These are phyloP conservation scores for Letharia lupina DNA, from an alignment of 495 filamentous ascomycete genomes.

Conservation along the genomic window DNA sequence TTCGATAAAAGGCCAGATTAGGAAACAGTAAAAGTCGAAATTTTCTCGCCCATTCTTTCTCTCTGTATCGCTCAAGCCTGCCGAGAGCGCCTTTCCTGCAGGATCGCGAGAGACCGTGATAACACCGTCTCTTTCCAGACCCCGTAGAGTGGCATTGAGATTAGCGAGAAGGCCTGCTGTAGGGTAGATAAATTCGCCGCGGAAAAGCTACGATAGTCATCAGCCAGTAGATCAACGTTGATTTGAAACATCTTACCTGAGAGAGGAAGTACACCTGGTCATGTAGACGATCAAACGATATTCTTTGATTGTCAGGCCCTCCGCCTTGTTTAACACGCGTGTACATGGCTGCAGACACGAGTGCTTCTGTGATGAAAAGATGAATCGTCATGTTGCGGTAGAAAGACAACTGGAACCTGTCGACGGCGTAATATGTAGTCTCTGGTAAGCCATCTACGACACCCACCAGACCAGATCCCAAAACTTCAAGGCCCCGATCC, in stretches of 20 bases:
- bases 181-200: slow-evolving; percentile 93
- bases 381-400: slow-evolving; percentile 99
- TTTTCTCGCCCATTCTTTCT: slow-evolving; percentile 75
- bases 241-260: slow-evolving; percentile 36
- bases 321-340: slow-evolving; percentile 82
- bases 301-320: slow-evolving; percentile 67
- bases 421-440: slow-evolving; percentile 85
- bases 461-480: slow-evolving; percentile 82
- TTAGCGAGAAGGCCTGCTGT: slow-evolving; percentile 74
- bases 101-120: slow-evolving; percentile 57
- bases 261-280: slow-evolving; percentile 84
- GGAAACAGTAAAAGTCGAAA: slow-evolving; percentile 96
- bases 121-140: slow-evolving; percentile 73
- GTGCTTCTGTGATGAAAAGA: slow-evolving; percentile 84
- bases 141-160: slow-evolving; percentile 64
- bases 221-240: slow-evolving; percentile 14
- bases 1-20: slow-evolving; percentile 97
- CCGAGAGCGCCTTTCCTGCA: slow-evolving; percentile 46
- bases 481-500: slow-evolving; percentile 78
- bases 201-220: slow-evolving; percentile 57
- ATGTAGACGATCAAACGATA: slow-evolving; percentile 59
- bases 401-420: slow-evolving; percentile 93
- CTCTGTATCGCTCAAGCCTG: slow-evolving; percentile 71
- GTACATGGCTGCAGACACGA: slow-evolving; percentile 85
- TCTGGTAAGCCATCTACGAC: slow-evolving; percentile 70